These are phyloP conservation scores for Cardamine occulta DNA, from an alignment of 345 rosid genomes.

Conservation along the genomic window DNA sequence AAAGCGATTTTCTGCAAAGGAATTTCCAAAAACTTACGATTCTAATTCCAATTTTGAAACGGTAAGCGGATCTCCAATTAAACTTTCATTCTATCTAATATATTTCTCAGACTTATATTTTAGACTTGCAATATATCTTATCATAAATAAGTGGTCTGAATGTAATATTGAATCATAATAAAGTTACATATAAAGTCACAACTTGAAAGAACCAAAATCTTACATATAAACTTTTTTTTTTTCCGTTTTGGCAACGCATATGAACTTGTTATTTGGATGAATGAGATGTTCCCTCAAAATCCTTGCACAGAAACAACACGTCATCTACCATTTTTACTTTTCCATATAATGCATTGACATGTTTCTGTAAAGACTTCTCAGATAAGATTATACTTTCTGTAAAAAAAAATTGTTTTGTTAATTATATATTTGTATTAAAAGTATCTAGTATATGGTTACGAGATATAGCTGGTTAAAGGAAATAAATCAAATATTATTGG, in stretches of 20 bases:
- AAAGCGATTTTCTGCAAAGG: too few species aligned
- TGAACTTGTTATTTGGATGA: not conserved
- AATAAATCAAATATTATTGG: constrained; percentile 8
- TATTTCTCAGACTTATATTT: not conserved
- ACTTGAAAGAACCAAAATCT: not conserved
- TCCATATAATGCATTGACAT: not conserved
- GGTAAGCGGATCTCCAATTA: not conserved
- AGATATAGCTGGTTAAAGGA: not conserved
- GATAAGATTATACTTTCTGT: not conserved
- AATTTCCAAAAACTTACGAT: too few species aligned
- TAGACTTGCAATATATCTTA: too few species aligned
- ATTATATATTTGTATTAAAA: not conserved
- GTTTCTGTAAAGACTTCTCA: not conserved
- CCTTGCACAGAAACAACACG: not conserved
- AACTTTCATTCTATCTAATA: not conserved
- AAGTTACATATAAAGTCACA: not conserved
- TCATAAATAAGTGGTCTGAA: not conserved
- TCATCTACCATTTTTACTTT: not conserved
- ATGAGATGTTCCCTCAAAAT: not conserved
- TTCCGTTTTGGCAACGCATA: not conserved
- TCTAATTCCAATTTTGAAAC: too few species aligned
- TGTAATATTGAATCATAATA: not conserved
- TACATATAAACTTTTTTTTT: not conserved
- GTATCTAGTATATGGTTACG: constrained; percentile 2
- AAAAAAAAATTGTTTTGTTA: not conserved